These are phyloP conservation scores for Nannizzia gypsea DNA, from an alignment of 2,329 filamentous ascomycete genomes.

Conservation along the genomic window DNA sequence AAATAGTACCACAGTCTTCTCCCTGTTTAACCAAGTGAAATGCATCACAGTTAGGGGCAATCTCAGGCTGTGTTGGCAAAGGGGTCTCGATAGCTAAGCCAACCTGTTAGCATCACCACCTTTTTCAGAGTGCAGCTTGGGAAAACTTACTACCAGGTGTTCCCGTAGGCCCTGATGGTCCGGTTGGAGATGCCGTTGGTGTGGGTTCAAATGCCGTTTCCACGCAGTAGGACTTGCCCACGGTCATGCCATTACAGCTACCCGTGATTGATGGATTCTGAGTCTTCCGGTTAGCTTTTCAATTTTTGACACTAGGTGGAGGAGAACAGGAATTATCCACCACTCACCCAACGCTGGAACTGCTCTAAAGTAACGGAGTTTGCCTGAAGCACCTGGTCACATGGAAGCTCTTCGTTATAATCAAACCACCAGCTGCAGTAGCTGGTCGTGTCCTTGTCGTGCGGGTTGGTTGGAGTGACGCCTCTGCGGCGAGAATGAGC, in stretches of 20 bases:
- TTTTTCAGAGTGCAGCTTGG: not conserved
- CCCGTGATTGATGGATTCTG: conserved; percentile 2
- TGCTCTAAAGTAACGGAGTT: not conserved
- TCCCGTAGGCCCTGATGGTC: not conserved
- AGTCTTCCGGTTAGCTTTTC: not conserved
- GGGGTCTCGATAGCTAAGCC: not conserved
- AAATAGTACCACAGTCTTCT: not conserved
- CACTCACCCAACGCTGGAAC: conserved; percentile 2
- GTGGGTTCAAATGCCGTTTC: not conserved
- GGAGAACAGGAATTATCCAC: not conserved
- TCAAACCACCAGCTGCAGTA: conserved; percentile 6
- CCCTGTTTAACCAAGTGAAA: conserved; percentile 1
- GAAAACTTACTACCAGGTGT: not conserved
- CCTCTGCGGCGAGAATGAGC: not conserved
- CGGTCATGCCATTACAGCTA: not conserved
- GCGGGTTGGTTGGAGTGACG: not conserved
- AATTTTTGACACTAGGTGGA: not conserved
- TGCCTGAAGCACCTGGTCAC: not conserved
- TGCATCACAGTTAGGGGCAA: conserved; percentile 2
- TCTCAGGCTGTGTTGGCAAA: conserved; percentile 3
- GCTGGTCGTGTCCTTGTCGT: not conserved
- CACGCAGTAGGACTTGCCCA: conserved; percentile 2
- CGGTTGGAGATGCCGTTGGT: not conserved
- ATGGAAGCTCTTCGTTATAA: conserved; percentile 1
- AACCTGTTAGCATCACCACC: not conserved